phyloP scores from a whole-genome alignment of 2,329 filamentous ascomycete species.

The Talaromyces rugulosus region DNA sequence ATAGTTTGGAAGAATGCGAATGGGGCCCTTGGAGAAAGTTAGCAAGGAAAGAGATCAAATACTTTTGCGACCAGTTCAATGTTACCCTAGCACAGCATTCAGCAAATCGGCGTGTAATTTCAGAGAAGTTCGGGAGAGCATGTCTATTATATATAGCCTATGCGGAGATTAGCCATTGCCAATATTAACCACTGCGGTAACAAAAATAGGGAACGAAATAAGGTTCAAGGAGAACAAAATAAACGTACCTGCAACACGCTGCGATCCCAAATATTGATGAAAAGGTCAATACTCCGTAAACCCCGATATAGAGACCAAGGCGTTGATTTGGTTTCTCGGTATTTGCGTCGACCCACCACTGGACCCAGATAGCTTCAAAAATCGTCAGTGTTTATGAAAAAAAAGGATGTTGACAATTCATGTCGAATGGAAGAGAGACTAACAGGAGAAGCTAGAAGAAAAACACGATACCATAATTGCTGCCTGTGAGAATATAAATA shows the following conservation, averaged over 20 bases:
- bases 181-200: not conserved
- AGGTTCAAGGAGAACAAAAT: not conserved
- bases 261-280: conserved; percentile 1
- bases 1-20: conserved; percentile 6
- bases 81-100: not conserved
- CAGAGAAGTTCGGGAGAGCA: not conserved
- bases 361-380: conserved; percentile 4
- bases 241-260: not conserved
- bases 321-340: conserved; percentile 1
- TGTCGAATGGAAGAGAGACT: conserved; percentile 6
- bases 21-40: not conserved
- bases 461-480: conserved; percentile 33
- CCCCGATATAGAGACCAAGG: not conserved
- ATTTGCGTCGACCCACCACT: conserved; percentile 7
- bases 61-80: not conserved
- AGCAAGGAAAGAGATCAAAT: not conserved
- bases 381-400: not conserved
- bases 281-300: conserved; percentile 3
- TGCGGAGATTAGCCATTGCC: not conserved
- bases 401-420: not conserved
- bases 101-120: not conserved
- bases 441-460: conserved; percentile 37
- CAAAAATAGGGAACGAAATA: not conserved
- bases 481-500: conserved; percentile 30
- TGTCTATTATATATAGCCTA: not conserved